Base-by-base conservation (phyloP, 2,329 filamentous ascomycete species). In the Emmonsiellopsis sp. region DNA sequence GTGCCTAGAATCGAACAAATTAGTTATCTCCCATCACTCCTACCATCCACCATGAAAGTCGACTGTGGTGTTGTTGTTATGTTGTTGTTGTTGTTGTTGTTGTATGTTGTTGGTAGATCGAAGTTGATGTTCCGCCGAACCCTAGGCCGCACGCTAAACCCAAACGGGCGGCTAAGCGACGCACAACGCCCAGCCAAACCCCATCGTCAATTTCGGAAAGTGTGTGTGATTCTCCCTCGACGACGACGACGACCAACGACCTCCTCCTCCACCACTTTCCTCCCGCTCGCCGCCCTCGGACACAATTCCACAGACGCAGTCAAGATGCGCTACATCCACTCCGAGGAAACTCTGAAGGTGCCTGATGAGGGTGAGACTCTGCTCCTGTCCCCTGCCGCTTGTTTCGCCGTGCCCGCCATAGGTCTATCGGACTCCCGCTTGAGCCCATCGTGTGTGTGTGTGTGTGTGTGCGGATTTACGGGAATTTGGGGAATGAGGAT, bases 281-380 rank as follows among this genome's bases (percentile, higher is more conserved):
- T 62, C 62, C 63, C 68, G 65, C 69, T 70, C 67, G 44, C 38
- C 46, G 26, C 43, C 7, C 11, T 37, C 40, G 40, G 40, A 42
- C n/a, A 26, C 16, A 55, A 68, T 60, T 61, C 64, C 63, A 66
- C 64, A 67, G 65, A 68, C 65, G 64, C 70, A 70, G 70, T 79
- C 87, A 96, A 88, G 80, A 97, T 97, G 93, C 94, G 88, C 83
- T 97, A 96, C 89, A 95, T 98, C 81, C 90, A 96, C 84, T 95
- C 89, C 73, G 83, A 92, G 81, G 92, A 98, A 85, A 82, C 83
- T 79, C 83, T 98, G 80, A 83, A 85, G 72, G 89, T 98, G 79
- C 93, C 94, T 72, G 89, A 96, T 77, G 89, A 91, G 82, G 90
- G 90, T 95, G 85, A 79, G 89, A 87, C 65, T 63, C 63, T 60